These are phyloP conservation scores for Hemileccinum impolitum DNA, from an alignment of 768 basidiomycete genomes.

Conservation along the genomic window DNA sequence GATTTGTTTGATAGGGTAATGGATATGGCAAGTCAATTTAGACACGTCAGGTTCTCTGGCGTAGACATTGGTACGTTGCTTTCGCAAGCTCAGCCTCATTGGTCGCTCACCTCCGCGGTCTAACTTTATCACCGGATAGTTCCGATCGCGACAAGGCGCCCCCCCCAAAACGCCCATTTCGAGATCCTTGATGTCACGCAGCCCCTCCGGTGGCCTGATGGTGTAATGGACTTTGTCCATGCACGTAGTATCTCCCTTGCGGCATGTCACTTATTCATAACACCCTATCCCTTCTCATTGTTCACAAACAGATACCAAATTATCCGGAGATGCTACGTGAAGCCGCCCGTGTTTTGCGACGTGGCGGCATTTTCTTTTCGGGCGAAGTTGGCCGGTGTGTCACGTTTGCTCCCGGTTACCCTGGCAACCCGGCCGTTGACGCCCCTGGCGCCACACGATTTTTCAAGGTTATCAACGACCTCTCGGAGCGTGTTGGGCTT, in stretches of 20 bases:
- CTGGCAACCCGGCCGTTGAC: constrained; percentile 22
- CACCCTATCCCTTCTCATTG: constrained; percentile 12
- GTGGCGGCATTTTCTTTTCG: constrained; percentile 68
- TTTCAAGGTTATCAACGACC: constrained; percentile 39
- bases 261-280: constrained; percentile 38
- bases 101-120: neutral
- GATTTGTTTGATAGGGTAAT: constrained; percentile 51
- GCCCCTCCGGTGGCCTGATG: constrained; percentile 47
- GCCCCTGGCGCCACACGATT: constrained; percentile 29
- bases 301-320: constrained; percentile 46
- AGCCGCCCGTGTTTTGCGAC: constrained; percentile 59
- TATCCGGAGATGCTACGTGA: constrained; percentile 55
- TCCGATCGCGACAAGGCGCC: constrained; percentile 66
- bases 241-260: constrained; percentile 58
- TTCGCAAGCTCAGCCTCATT: constrained; percentile 13
- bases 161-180: constrained; percentile 58
- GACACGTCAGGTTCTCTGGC: constrained; percentile 61
- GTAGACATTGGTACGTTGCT: constrained; percentile 64
- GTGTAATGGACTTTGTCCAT: constrained; percentile 66
- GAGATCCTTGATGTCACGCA: constrained; percentile 63
- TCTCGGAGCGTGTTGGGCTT: constrained; percentile 38
- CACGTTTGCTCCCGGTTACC: constrained; percentile 35
- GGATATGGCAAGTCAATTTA: constrained; percentile 69
- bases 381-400: constrained; percentile 55
- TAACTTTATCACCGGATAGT: constrained; percentile 39